These are phyloP conservation scores for Rubia tinctorum DNA, from an alignment of 305 asterid genomes.

Conservation along the genomic window DNA sequence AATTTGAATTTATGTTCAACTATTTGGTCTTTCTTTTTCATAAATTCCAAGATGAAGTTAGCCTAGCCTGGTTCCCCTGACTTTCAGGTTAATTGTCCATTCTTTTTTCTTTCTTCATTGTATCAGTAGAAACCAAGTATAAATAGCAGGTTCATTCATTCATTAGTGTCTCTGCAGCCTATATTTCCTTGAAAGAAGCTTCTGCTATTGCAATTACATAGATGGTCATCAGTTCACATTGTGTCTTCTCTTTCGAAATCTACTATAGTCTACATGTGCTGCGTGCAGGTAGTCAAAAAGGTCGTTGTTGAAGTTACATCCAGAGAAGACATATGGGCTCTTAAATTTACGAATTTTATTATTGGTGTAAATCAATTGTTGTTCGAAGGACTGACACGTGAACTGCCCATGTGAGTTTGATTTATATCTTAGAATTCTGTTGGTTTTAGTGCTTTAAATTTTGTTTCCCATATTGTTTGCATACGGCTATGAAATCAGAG, in stretches of 20 bases:
- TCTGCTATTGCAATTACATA: background rate
- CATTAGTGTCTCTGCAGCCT: background rate
- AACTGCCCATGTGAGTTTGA: conserved; percentile 74
- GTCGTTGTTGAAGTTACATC: conserved; percentile 47
- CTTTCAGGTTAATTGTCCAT: too few species aligned
- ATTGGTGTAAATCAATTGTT: conserved; percentile 71
- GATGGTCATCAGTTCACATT: background rate
- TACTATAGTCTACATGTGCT: conserved; percentile 13
- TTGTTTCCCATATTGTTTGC: background rate
- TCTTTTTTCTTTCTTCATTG: background rate
- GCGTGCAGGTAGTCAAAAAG: conserved; percentile 55
- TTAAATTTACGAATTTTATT: conserved; percentile 64
- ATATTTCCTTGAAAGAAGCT: background rate
- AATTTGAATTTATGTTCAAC: background rate
- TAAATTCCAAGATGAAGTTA: too few species aligned
- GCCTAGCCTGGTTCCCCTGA: too few species aligned
- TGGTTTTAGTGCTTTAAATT: background rate
- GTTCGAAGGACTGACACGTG: conserved; percentile 80
- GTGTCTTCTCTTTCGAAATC: conserved; percentile 6
- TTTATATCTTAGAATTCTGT: background rate
- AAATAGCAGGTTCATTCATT: background rate
- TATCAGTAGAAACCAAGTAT: background rate
- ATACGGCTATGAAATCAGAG: background rate
- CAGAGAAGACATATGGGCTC: conserved; percentile 74
- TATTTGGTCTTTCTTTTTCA: background rate